These are phyloP conservation scores for Pelargonium hybrid DNA, from an alignment of 441 rosid genomes.

Conservation along the genomic window DNA sequence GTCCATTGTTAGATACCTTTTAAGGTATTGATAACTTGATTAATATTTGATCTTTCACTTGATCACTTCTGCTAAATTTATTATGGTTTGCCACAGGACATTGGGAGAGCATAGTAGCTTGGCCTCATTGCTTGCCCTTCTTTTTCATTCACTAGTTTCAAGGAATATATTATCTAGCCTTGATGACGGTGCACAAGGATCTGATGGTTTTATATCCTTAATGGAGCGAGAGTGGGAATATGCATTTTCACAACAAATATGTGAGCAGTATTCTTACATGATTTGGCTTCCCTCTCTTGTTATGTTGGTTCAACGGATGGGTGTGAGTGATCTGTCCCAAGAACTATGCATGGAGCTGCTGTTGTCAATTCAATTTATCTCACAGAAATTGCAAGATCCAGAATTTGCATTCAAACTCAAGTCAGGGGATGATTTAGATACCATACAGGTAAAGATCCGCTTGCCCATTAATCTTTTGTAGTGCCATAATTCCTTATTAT, in stretches of 20 bases:
- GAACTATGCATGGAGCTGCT: conserved; percentile 39
- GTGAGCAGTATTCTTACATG: conserved; percentile 66
- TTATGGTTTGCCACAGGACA: conserved; percentile 41
- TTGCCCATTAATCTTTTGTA: neutral
- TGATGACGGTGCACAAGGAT: conserved; percentile 20
- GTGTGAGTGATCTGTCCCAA: conserved; percentile 28
- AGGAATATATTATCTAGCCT: conserved; percentile 42
- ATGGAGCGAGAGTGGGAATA: conserved; percentile 73
- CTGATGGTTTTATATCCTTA: conserved; percentile 30
- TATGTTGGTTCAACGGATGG: conserved; percentile 42
- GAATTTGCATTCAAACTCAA: conserved; percentile 56
- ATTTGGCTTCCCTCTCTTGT: conserved; percentile 87
- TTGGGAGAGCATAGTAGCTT: conserved; percentile 71
- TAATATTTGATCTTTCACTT: conserved; percentile 8
- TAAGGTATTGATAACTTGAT: conserved; percentile 46
- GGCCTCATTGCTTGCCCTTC: conserved; percentile 69
- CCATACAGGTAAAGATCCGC: conserved; percentile 55
- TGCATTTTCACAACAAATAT: conserved; percentile 60
- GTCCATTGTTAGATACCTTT: conserved; percentile 56
- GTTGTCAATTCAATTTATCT: conserved; percentile 49
- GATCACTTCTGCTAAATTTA: conserved; percentile 15
- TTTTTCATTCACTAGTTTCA: conserved; percentile 54
- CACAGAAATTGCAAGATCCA: conserved; percentile 67
- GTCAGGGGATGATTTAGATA: conserved; percentile 46
- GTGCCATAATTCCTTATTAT: neutral